phyloP scores from a whole-genome alignment of 179 eudicot species.

The Kewa caespitosa region DNA sequence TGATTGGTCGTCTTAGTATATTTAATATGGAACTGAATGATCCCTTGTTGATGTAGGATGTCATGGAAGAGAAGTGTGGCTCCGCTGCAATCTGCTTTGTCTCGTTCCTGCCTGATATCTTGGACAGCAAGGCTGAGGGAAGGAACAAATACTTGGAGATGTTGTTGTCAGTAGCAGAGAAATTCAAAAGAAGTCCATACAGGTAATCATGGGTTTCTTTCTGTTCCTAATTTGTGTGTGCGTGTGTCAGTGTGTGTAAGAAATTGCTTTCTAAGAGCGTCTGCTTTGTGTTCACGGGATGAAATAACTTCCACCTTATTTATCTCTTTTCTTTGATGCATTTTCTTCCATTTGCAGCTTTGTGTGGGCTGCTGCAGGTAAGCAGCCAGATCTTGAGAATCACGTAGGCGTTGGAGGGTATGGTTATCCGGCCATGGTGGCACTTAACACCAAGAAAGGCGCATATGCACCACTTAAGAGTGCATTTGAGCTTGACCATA shows the following conservation, averaged over 20 bases:
- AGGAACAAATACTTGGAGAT: slow-evolving; percentile 83
- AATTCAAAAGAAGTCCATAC: slow-evolving; percentile 87
- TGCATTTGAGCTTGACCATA: slow-evolving; percentile 80
- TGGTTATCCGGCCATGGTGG: slow-evolving; percentile 97
- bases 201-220: slow-evolving; percentile 48
- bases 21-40: neutral
- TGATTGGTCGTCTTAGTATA: neutral
- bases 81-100: slow-evolving; percentile 95
- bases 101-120: slow-evolving; percentile 88
- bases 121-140: slow-evolving; percentile 93
- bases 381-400: slow-evolving; percentile 89
- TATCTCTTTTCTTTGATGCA: too few species aligned
- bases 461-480: slow-evolving; percentile 89
- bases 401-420: slow-evolving; percentile 96
- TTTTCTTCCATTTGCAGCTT: slow-evolving; percentile 59
- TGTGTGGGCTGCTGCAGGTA: slow-evolving; percentile 93
- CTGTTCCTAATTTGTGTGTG: too few species aligned
- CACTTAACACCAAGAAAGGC: slow-evolving; percentile 78
- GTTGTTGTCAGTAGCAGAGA: slow-evolving; percentile 78
- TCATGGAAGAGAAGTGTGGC: slow-evolving; percentile 93
- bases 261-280: too few species aligned
- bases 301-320: too few species aligned
- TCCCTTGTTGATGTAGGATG: slow-evolving; percentile 50
- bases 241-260: too few species aligned
- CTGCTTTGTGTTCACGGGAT: too few species aligned